phyloP scores from a whole-genome alignment of 495 filamentous ascomycete genomes.

The Podospora conica region DNA sequence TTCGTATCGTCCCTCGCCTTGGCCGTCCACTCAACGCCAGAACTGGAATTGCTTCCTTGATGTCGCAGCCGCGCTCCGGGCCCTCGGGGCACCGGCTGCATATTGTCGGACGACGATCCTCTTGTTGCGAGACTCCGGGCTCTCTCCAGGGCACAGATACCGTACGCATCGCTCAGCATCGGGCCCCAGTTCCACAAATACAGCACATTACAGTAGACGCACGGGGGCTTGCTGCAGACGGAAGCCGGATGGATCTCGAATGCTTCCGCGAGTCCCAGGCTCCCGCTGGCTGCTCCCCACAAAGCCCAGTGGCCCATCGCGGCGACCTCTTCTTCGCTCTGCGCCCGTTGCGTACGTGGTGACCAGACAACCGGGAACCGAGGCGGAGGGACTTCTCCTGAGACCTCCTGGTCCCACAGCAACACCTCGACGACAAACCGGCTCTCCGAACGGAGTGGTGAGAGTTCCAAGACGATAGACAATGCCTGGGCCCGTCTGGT shows the following conservation, averaged over 20 bases:
- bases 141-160: neutral
- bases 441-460: neutral
- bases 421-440: neutral
- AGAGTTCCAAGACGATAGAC: neutral
- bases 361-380: constrained; percentile 4
- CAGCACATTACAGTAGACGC: neutral
- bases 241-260: constrained; percentile 4
- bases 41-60: neutral
- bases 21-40: neutral
- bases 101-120: neutral
- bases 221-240: constrained; percentile 5
- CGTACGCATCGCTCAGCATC: neutral
- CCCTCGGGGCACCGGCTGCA: neutral
- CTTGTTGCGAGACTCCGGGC: neutral
- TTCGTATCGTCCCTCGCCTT: neutral
- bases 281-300: constrained; percentile 8
- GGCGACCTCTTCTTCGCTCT: neutral
- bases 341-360: neutral
- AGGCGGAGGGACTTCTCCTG: neutral
- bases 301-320: constrained; percentile 3
- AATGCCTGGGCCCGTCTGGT: constrained; percentile 5
- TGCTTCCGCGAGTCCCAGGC: constrained; percentile 1
- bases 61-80: neutral
- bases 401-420: neutral
- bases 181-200: neutral